Base-by-base conservation (phyloP, 2,329 filamentous ascomycete genomes). In the Rhynchosporium graminicola region DNA sequence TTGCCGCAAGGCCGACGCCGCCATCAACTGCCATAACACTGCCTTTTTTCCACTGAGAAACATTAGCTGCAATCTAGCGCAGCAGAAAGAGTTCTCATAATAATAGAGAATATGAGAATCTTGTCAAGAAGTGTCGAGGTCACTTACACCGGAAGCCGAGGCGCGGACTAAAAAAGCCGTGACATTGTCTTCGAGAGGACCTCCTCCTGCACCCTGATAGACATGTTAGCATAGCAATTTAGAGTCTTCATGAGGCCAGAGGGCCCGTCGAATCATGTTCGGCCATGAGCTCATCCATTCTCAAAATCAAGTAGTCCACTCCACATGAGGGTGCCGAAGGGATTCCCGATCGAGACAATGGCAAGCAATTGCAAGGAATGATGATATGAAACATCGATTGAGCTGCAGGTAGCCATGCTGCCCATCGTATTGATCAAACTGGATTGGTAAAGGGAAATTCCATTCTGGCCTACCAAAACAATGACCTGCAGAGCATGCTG, bases 11-110 rank as follows among this genome's bases (percentile, higher is more conserved):
- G 74, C 97, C 90, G 38, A 93, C 91, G 54, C 95, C 95, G 9
- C 92, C 93, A 79, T 99, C 95, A 58, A 99, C 89, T n/a, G 94
- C 92, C 33, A 98, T 80, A 46, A 97, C 76, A 0, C 92, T 97
- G 50, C 90, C 88, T 70, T 87, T 89, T 55, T 83, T 80, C 95
- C 95, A 99, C 50, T 52, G 13, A 33, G 28, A n/a, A 38, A 38
- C 10, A 20, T 52, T 36, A 52, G 31, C 13, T 51, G 29, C 36
- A 31, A 7, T 51, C 36, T 3, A 15, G 13, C 42, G 12, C 12
- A 43, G 6, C 8, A 15, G 13, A 7, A 20, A 20, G 20, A 20
- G 20, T 20, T 20, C 20, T 20, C 20, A 20, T 20, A 20, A 20
- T 20, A 20, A 20, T 20, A 20, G 20, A 20, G 20, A 20, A 20